Base-by-base conservation (phyloP, 176 grass and related monocot species). In the Saccharum spontaneum region DNA sequence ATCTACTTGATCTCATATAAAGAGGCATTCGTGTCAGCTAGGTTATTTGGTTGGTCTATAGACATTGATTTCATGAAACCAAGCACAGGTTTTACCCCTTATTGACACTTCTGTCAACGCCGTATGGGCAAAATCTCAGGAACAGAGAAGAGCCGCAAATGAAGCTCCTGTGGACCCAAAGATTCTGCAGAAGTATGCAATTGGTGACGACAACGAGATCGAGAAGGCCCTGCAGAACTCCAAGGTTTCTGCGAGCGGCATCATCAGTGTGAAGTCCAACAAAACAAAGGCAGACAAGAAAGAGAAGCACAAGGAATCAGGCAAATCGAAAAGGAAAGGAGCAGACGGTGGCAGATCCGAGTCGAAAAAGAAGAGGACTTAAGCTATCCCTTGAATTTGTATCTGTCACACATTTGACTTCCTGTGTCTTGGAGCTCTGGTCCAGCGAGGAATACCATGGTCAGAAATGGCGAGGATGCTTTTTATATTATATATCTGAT, bases 201-300 rank as follows among this genome's bases (percentile, higher is more conserved):
- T 95, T 60, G 67, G 61, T 2, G 82, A 83, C 26, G 82, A 89
- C 48, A 67, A 72, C 20, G 92, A 94, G 62, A 92, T 98, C 24
- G 86, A 83, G 70, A 92, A 92, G 83, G 89, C 88, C 39, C 88
- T 98, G 57, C 86, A 95, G 65, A 85, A 78, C 36, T 78, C 69
- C 36, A 98, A 91, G 77, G 28, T 98, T 40, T 94, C 93, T 3
- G 75, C 85, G 18, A 98, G 91, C 46, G 91, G 97, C 13, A 74
- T 98, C 62, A 84, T 98, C 44, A 98, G 93, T 67, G 86, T 98
- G 57, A 94, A 94, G 88, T 94, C 93, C 40, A 92, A 63, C 79
- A 98, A 75, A 67, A 49, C 79, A 22, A 87, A 71, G 30, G 45
- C 62, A 0, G 84, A 90, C 24, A 95, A 94, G 81, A 82, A 88